Evolutionary conservation across 331 rosid species (phyloP).

Genomic region (Erythrophleum ivorense): DNA sequence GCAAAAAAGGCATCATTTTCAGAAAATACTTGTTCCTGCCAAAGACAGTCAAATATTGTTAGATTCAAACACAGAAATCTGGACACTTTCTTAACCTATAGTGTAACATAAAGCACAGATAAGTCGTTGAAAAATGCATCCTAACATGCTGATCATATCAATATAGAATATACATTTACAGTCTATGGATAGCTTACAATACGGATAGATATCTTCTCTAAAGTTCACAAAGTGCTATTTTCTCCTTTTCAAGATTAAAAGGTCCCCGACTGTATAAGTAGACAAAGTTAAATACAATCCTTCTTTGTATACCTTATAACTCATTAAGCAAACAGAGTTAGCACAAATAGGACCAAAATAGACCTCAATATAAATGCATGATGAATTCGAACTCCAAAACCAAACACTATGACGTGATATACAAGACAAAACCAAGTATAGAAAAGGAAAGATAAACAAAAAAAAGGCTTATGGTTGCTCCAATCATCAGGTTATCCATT

Average conservation of each 20-base stretch:
- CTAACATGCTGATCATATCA: slow-evolving; percentile 4
- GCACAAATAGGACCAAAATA: slow-evolving; percentile 8
- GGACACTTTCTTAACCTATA: slow-evolving; percentile 19
- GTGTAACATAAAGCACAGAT: neutral
- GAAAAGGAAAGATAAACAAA: neutral
- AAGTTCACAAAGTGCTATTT: neutral
- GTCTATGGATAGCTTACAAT: slow-evolving; percentile 16
- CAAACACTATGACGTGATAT: slow-evolving; percentile 16
- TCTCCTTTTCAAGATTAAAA: slow-evolving; percentile 6
- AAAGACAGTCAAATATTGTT: slow-evolving; percentile 42
- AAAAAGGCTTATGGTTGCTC: neutral
- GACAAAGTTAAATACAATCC: slow-evolving; percentile 14
- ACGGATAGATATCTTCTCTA: slow-evolving; percentile 4
- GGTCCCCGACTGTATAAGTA: neutral
- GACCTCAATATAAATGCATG: neutral
- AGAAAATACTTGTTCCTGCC: slow-evolving; percentile 89
- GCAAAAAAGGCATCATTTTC: slow-evolving; percentile 96
- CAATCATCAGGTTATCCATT: slow-evolving; percentile 31
- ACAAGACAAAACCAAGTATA: slow-evolving; percentile 22
- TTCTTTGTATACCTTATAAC: slow-evolving; percentile 18
- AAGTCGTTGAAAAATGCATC: neutral
- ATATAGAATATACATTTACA: slow-evolving; percentile 28
- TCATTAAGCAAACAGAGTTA: slow-evolving; percentile 2
- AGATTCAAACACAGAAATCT: slow-evolving; percentile 26
- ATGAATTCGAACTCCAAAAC: slow-evolving; percentile 17